Evolutionary conservation across 2,329 filamentous ascomycete species (phyloP).

Genomic region (Ophiostoma novo-ulmi): DNA sequence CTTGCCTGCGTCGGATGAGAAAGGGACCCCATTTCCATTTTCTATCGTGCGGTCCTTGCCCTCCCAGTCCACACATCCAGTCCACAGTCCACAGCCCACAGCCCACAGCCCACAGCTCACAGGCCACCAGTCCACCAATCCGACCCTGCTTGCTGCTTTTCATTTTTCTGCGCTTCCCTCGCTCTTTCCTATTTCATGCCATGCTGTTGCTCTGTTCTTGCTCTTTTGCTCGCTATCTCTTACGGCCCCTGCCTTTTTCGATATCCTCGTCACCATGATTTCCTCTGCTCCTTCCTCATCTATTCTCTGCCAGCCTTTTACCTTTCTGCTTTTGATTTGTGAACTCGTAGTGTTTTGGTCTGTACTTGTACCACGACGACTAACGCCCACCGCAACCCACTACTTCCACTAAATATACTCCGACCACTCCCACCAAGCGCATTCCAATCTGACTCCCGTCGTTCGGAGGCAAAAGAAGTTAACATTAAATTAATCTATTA

Average conservation of each 20-base stretch:
- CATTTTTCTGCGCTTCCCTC: slow-evolving; percentile 12
- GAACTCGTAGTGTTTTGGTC: neutral
- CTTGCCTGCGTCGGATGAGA: slow-evolving; percentile 12
- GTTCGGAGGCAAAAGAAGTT: slow-evolving; percentile 15
- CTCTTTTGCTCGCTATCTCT: neutral
- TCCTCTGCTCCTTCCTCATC: neutral
- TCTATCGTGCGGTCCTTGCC: neutral
- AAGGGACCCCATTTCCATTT: slow-evolving; percentile 18
- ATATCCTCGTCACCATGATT: neutral
- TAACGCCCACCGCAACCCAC: slow-evolving; percentile 6
- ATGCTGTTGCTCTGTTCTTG: neutral
- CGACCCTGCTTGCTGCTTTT: slow-evolving; percentile 1
- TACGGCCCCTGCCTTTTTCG: neutral
- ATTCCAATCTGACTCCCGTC: slow-evolving; percentile 19
- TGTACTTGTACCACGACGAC: neutral
- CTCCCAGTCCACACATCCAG: neutral
- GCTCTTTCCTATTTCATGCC: slow-evolving; percentile 1
- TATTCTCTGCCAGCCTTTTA: neutral
- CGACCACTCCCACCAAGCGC: slow-evolving; percentile 16
- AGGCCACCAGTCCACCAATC: slow-evolving; percentile 5
- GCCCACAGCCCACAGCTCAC: neutral
- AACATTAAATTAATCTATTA: neutral
- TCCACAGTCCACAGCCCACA: neutral
- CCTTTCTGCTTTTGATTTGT: neutral
- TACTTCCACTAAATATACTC: slow-evolving; percentile 10